Conservation (phyloP, 345 rosid genomes). For the Arabis alpina region DNA sequence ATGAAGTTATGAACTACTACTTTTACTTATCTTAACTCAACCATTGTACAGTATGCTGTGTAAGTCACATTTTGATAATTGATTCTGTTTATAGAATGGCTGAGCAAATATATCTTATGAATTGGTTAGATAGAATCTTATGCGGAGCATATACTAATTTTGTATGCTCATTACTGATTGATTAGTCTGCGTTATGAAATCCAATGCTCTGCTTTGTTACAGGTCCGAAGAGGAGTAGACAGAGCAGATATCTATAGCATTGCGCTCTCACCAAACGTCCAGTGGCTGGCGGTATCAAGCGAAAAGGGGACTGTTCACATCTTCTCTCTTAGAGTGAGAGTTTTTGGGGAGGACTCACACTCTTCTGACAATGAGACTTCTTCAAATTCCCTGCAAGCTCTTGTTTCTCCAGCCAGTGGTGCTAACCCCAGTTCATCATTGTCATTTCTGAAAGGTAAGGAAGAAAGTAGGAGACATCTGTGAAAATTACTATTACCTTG, state of each 20-base stretch:
- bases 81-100: no score
- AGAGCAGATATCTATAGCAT: constrained; percentile 87
- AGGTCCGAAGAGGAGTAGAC: constrained; percentile 94
- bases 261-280: constrained; percentile 72
- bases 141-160: not conserved
- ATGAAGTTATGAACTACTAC: constrained; percentile 29
- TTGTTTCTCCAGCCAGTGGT: constrained; percentile 68
- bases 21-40: constrained; percentile 12
- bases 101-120: not conserved
- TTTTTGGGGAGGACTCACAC: constrained; percentile 68
- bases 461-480: not conserved
- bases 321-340: constrained; percentile 84
- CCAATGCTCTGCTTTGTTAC: constrained; percentile 28
- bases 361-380: constrained; percentile 56
- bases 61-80: not conserved
- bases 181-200: constrained; percentile 4
- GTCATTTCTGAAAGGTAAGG: constrained; percentile 83
- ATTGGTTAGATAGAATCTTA: not conserved
- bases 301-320: constrained; percentile 89
- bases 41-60: constrained; percentile 9
- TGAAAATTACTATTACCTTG: no score
- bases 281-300: constrained; percentile 92
- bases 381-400: constrained; percentile 66
- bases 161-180: constrained; percentile 2
- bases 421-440: constrained; percentile 84